Evolutionary conservation across 2,329 filamentous ascomycete genomes (phyloP), one percentile per base, ranked within the genome.

Genomic region (Neoascochyta sp.): DNA sequence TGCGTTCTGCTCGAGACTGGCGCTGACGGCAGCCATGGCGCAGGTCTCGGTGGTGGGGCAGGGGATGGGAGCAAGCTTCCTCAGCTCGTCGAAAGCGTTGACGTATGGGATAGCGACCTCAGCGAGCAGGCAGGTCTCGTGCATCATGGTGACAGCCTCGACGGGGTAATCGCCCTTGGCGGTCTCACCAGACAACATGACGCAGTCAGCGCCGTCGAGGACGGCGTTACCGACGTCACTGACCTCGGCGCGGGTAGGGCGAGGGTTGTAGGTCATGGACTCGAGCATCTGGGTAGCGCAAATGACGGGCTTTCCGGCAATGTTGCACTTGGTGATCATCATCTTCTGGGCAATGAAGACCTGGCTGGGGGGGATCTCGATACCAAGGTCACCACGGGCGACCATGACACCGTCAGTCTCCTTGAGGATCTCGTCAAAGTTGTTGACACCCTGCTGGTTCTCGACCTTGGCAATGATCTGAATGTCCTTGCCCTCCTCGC

Each of bases 401-500:
- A 98, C 92, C 92, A 98, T 98, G 74, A 98, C 89, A 77, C 92
- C 92, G 66, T 98, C 92, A 5, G 92, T 96, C 73, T 89, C 87
- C 62, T 80, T 77, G 39, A 98, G 81, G 59, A 98, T 98, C 73
- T 96, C 90, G 55, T 85, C 81, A 68, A 98, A 98, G 79, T 98
- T 98, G 82, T 98, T 96, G 48, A 98, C 85, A 70, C 92, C 92
- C 72, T 98, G 92, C 68, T 95, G 86, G 76, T 98, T 98, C 80
- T 98, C 92, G 53, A 98, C 95, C 83, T 98, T 98, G 78, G 92
- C 85, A 65, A 98, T 96, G 72, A 98, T 95, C 75, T 98, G 90
- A 60, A 98, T 95, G 67, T 94, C 82, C 71, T 85, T 87, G 68
- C 92, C 92, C 24, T 93, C 84, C 60, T 87, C 78, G 43, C 92